A percentile compares a stretch with the other conserved stretches of the same genome.
Conservation (phyloP, 306 rosid genomes). For the Astragalus glycyphyllos region DNA sequence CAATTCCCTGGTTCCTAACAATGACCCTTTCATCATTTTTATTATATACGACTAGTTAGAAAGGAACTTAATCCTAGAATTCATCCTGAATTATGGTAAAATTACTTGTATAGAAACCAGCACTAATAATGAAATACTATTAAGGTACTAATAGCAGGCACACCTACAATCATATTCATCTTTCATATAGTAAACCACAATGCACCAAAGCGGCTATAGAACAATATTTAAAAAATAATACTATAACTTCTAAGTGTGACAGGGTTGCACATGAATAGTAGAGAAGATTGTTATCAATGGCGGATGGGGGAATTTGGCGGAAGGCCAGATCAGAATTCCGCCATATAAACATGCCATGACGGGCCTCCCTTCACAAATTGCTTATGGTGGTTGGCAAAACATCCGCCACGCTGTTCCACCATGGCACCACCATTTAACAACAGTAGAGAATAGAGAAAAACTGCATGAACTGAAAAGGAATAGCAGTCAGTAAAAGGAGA, state of each 20-base stretch:
- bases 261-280: slow-evolving; percentile 14
- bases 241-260: slow-evolving; percentile 21
- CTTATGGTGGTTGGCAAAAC: no score
- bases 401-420: no score
- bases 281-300: background rate
- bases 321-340: no score
- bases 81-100: background rate
- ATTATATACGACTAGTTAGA: background rate
- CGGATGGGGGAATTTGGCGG: no score
- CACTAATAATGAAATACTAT: background rate
- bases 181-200: slow-evolving; percentile 26
- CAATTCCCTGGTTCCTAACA: background rate
- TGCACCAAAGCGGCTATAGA: slow-evolving; percentile 8
- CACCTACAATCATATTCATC: slow-evolving; percentile 33
- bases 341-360: no score
- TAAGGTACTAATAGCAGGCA: slow-evolving; percentile 2
- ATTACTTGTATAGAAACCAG: slow-evolving; percentile 18
- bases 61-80: slow-evolving; percentile 4
- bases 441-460: slow-evolving; percentile 23
- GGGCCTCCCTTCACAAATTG: no score
- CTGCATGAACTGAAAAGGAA: slow-evolving; percentile 26
- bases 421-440: no score
- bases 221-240: slow-evolving; percentile 2
- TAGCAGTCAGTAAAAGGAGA: slow-evolving; percentile 24
- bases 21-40: background rate